A percentile compares a stretch with the other conserved stretches of the same genome.
Evolutionary conservation across 2,329 filamentous ascomycete species (phyloP).

Genomic region (Neobulgaria alba): DNA sequence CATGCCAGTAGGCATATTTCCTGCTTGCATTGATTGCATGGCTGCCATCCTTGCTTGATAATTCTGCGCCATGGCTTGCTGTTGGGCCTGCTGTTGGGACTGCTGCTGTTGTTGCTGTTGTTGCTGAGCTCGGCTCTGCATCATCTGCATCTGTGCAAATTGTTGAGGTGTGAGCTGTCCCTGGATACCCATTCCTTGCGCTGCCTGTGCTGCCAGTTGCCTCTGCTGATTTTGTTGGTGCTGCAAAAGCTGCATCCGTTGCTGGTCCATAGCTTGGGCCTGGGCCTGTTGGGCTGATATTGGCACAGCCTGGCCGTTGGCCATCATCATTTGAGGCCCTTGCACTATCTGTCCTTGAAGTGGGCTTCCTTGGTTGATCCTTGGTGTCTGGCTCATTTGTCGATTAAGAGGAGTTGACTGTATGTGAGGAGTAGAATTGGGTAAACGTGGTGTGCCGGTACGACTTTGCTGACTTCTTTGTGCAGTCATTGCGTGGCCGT

Average conservation of each 20-base stretch:
- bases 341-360: conserved; percentile 51
- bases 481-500: conserved; percentile 52
- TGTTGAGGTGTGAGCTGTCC: conserved; percentile 25
- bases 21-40: conserved; percentile 9
- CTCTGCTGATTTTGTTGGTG: conserved; percentile 21
- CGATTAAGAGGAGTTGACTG: conserved; percentile 51
- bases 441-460: conserved; percentile 54
- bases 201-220: conserved; percentile 9
- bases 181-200: conserved; percentile 31
- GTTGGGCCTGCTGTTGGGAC: conserved; percentile 6
- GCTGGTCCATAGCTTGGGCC: conserved; percentile 18
- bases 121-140: neutral
- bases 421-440: conserved; percentile 51
- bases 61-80: conserved; percentile 17
- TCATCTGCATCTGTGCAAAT: conserved; percentile 31
- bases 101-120: conserved; percentile 30
- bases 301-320: conserved; percentile 29
- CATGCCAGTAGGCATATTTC: conserved; percentile 20
- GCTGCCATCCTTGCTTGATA: conserved; percentile 19
- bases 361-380: conserved; percentile 55
- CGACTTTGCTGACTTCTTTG: conserved; percentile 61
- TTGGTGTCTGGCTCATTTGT: conserved; percentile 47
- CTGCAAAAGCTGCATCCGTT: conserved; percentile 27
- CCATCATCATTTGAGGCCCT: conserved; percentile 49
- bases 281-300: conserved; percentile 29